These are phyloP conservation scores for Macadamia tetraphylla DNA, from an alignment of 164 flowering plant genomes.

Conservation along the genomic window DNA sequence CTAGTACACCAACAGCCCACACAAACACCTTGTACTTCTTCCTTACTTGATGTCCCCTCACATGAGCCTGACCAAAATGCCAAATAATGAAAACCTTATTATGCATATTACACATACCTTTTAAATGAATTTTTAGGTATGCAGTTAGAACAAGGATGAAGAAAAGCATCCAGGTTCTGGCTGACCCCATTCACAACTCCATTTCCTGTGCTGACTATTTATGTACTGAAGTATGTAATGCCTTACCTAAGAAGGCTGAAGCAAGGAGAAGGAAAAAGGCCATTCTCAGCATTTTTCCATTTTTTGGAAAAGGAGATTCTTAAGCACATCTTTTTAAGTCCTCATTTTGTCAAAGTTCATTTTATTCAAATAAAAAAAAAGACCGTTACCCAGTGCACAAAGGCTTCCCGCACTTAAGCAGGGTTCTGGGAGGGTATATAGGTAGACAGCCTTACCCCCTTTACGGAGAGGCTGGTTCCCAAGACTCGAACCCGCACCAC, in stretches of 20 bases:
- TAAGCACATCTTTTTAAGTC: no score
- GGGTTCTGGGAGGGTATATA: no score
- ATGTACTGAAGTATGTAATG: no score
- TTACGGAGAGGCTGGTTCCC: no score
- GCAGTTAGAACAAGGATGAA: not conserved
- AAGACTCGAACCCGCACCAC: no score
- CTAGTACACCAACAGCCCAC: slow-evolving; percentile 88
- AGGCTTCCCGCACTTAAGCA: no score
- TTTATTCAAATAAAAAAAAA: no score
- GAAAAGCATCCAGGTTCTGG: not conserved
- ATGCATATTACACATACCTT: not conserved
- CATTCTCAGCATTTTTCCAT: not conserved
- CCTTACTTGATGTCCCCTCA: slow-evolving; percentile 89
- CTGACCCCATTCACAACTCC: not conserved
- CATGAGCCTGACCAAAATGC: slow-evolving; percentile 68
- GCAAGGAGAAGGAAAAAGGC: not conserved
- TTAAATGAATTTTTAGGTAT: not conserved
- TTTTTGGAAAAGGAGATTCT: not conserved
- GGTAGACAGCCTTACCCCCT: no score
- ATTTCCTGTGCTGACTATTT: not conserved
- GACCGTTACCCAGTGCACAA: no score
- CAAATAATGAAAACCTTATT: not conserved
- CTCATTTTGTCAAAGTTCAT: no score
- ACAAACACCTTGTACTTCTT: slow-evolving; percentile 64
- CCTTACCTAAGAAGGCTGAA: not conserved